Evolutionary conservation across 768 basidiomycete genomes (phyloP).

Genomic region (Suillus paluster): DNA sequence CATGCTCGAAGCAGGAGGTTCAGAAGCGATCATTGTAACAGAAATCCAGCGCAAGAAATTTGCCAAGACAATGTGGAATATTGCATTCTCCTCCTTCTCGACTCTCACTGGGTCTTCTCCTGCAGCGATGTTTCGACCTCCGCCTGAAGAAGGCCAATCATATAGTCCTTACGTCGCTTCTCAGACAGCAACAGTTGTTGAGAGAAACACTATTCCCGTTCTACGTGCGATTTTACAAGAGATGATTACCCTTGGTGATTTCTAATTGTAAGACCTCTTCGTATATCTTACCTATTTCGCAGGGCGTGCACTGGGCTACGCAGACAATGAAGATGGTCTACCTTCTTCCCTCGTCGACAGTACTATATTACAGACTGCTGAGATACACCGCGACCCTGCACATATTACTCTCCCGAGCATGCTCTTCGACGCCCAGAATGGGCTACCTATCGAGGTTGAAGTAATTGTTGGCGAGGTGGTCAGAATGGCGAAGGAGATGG

Average conservation of each 20-base stretch:
- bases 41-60: slow-evolving; percentile 70
- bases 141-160: slow-evolving; percentile 38
- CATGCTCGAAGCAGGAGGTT: slow-evolving; percentile 54
- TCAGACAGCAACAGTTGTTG: slow-evolving; percentile 46
- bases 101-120: slow-evolving; percentile 54
- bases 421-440: slow-evolving; percentile 52
- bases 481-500: slow-evolving; percentile 48
- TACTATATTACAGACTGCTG: slow-evolving; percentile 43
- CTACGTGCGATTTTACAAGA: slow-evolving; percentile 52
- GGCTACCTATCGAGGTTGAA: slow-evolving; percentile 68
- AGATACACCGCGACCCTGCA: slow-evolving; percentile 45
- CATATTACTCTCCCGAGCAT: slow-evolving; percentile 61
- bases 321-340: slow-evolving; percentile 49
- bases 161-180: slow-evolving; percentile 47
- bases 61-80: slow-evolving; percentile 68
- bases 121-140: slow-evolving; percentile 54
- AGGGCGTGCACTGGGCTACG: slow-evolving; percentile 53
- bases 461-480: slow-evolving; percentile 67
- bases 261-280: not conserved
- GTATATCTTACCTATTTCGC: slow-evolving; percentile 2
- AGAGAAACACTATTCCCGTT: slow-evolving; percentile 48
- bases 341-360: slow-evolving; percentile 46
- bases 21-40: slow-evolving; percentile 48
- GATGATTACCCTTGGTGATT: slow-evolving; percentile 45
- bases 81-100: slow-evolving; percentile 55